Conservation (phyloP, 805 yeast species). For the Suhomyces pyralidae region DNA sequence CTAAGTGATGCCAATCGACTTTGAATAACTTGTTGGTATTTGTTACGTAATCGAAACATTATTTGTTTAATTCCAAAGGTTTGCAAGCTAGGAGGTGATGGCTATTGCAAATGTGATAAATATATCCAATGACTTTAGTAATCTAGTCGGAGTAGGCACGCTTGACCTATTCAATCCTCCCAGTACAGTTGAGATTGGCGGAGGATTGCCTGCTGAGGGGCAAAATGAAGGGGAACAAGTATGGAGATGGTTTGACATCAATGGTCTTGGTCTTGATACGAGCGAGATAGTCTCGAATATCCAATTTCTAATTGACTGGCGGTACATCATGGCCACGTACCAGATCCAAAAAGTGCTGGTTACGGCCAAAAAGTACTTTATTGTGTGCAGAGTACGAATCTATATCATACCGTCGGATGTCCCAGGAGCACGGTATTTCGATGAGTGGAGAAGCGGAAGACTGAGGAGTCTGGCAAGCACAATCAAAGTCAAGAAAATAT, state of each 20-base stretch:
- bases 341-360: conserved; percentile 10
- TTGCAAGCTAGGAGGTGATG: background rate
- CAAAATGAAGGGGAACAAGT: background rate
- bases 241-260: conserved; percentile 60
- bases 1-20: too few relatives aligned
- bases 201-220: background rate
- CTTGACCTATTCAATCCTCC: conserved; percentile 46
- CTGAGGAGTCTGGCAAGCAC: conserved; percentile 28
- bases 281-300: conserved; percentile 33
- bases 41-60: background rate
- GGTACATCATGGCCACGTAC: conserved; percentile 47
- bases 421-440: conserved; percentile 27
- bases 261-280: conserved; percentile 19
- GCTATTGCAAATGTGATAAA: conserved; percentile 12
- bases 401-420: conserved; percentile 49
- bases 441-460: conserved; percentile 32
- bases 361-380: background rate
- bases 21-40: too few relatives aligned
- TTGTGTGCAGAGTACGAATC: conserved; percentile 33
- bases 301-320: conserved; percentile 41
- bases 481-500: conserved; percentile 23
- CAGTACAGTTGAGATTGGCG: conserved; percentile 6
- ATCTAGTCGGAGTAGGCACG: conserved; percentile 48
- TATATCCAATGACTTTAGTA: conserved; percentile 39
- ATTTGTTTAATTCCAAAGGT: too few relatives aligned